Percentiles rank a stretch among this genome's conserved stretches.
These are phyloP conservation scores for Agaricales sp. DNA, from an alignment of 1,284 basidiomycete genomes.

Conservation along the genomic window DNA sequence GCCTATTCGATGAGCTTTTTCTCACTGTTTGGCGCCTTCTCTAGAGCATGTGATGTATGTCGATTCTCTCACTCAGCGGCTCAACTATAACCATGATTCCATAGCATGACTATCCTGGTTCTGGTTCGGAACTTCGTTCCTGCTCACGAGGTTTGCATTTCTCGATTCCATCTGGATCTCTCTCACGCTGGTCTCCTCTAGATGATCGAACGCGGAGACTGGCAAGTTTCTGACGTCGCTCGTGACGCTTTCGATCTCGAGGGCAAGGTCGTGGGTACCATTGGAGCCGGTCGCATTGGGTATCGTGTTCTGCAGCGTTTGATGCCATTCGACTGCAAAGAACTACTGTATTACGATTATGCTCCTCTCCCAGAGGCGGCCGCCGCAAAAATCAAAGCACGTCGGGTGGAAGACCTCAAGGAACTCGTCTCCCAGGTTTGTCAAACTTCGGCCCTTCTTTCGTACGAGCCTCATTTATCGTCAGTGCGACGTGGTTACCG, in stretches of 20 bases:
- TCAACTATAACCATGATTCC: conserved; percentile 66
- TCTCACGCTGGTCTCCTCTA: conserved; percentile 17
- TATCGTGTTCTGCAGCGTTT: conserved; percentile 88
- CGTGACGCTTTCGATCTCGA: conserved; percentile 84
- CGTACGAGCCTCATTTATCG: not conserved
- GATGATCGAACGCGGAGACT: conserved; percentile 80
- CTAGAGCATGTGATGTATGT: conserved; percentile 62
- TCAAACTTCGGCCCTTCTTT: conserved; percentile 10
- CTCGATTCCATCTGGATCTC: not conserved
- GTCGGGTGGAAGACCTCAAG: conserved; percentile 76
- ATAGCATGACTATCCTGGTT: conserved; percentile 56
- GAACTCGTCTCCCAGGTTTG: conserved; percentile 65
- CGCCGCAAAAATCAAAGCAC: conserved; percentile 60
- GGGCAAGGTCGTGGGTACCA: conserved; percentile 84
- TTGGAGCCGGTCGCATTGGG: conserved; percentile 83
- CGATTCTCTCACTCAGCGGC: conserved; percentile 22
- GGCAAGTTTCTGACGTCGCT: conserved; percentile 78
- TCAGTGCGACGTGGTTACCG: conserved; percentile 72
- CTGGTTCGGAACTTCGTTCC: conserved; percentile 84
- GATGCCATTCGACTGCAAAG: conserved; percentile 82
- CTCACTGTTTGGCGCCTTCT: not conserved
- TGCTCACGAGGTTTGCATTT: conserved; percentile 54
- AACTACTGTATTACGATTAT: conserved; percentile 93
- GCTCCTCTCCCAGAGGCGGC: conserved; percentile 68
- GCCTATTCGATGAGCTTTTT: not conserved